phyloP scores from a whole-genome alignment of 306 rosid genomes.

The Rubus parviflorus region DNA sequence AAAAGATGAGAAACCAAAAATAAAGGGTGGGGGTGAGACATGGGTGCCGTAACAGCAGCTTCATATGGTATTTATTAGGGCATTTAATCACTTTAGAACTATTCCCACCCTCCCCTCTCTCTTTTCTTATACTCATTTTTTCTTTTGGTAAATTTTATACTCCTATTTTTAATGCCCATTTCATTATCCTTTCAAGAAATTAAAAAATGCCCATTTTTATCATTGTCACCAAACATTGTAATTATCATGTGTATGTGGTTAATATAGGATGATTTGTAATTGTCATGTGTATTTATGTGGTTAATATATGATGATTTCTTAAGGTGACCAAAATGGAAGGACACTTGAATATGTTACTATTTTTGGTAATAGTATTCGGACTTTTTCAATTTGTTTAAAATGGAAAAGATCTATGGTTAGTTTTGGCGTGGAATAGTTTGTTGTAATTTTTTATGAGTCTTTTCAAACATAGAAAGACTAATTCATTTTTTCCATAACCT shows the following conservation, averaged over 20 bases:
- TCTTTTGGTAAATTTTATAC: neutral
- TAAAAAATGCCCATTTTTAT: neutral
- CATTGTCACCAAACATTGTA: neutral
- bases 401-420: neutral
- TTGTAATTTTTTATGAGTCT: neutral
- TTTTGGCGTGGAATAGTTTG: neutral
- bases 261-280: neutral
- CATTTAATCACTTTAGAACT: neutral
- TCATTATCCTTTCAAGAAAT: neutral
- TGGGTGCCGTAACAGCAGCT: constrained; percentile 15
- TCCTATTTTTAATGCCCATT: neutral
- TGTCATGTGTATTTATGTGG: neutral
- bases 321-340: constrained; percentile 8
- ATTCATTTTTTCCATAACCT: neutral
- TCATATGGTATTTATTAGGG: neutral
- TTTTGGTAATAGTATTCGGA: neutral
- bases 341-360: neutral
- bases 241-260: neutral
- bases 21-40: constrained; percentile 11
- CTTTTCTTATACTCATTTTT: neutral
- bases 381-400: neutral
- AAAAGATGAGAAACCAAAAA: constrained; percentile 13
- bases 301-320: neutral
- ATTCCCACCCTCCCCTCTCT: neutral
- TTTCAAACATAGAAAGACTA: neutral